Conservation (phyloP, 306 rosid genomes). For the Amphicarpaea edgeworthii region DNA sequence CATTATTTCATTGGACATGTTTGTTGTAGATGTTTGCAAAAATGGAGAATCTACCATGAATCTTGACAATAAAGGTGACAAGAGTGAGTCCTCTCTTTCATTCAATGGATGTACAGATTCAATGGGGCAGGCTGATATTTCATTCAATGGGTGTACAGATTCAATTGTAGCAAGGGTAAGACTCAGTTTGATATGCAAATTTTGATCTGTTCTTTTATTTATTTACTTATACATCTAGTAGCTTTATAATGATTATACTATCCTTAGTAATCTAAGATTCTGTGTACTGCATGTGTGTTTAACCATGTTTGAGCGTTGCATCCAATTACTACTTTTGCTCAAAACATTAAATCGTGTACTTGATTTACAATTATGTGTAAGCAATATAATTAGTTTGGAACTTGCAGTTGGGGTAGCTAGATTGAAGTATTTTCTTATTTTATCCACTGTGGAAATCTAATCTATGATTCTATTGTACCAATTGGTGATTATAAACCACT, state of each 20-base stretch:
- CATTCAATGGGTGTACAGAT: constrained; percentile 26
- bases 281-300: background rate
- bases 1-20: constrained; percentile 9
- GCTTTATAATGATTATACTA: constrained; percentile 19
- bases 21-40: constrained; percentile 36
- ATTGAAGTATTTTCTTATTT: constrained; percentile 12
- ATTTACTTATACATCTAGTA: background rate
- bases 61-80: constrained; percentile 13
- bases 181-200: constrained; percentile 22
- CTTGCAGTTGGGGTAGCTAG: background rate
- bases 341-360: background rate
- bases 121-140: background rate
- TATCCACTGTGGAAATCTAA: constrained; percentile 9
- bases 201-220: background rate
- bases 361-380: background rate
- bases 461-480: constrained; percentile 3
- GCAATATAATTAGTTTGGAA: constrained; percentile 12
- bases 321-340: background rate
- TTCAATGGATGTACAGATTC: constrained; percentile 34
- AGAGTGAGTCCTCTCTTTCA: constrained; percentile 1
- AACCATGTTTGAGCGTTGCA: background rate
- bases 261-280: constrained; percentile 10
- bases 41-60: constrained; percentile 23
- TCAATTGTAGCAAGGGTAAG: constrained; percentile 39
- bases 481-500: background rate